A percentile compares a stretch with the other conserved stretches of the same genome.
phyloP scores from a whole-genome alignment of 2,329 filamentous ascomycete species.

The Aspergillus oerlinghausenensis region DNA sequence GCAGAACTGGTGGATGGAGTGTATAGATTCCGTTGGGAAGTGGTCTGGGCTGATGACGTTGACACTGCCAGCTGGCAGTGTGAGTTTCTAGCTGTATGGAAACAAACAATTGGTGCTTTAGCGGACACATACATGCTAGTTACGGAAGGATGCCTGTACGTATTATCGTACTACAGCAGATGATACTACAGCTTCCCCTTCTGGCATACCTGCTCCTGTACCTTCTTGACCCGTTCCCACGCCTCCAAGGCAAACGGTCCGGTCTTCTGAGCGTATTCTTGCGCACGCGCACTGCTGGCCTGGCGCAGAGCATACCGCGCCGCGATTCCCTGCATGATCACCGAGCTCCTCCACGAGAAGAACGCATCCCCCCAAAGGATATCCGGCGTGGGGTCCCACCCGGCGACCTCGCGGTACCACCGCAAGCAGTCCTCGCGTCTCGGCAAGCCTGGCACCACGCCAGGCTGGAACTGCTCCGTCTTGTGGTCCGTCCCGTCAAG shows the following conservation, averaged over 20 bases:
- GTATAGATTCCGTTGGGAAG: too few species aligned
- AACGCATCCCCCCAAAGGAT: constrained; percentile 63
- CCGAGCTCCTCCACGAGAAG: constrained; percentile 53
- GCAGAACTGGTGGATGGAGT: neutral
- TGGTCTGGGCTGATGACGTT: neutral
- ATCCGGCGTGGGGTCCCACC: constrained; percentile 61
- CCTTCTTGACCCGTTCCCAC: constrained; percentile 64
- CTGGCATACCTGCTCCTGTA: constrained; percentile 34
- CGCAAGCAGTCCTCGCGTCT: constrained; percentile 53
- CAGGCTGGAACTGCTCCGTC: constrained; percentile 54
- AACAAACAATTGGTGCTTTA: neutral
- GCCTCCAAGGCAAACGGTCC: constrained; percentile 70
- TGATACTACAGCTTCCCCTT: constrained; percentile 42
- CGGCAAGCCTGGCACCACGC: constrained; percentile 63
- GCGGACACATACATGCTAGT: neutral
- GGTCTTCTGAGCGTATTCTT: constrained; percentile 65
- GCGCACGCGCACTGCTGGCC: constrained; percentile 81
- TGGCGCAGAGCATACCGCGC: constrained; percentile 79
- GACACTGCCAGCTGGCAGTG: neutral
- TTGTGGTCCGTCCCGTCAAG: constrained; percentile 32
- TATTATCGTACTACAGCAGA: neutral
- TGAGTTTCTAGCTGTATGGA: neutral
- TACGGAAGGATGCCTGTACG: neutral
- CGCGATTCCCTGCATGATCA: constrained; percentile 85
- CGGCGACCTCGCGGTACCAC: constrained; percentile 65